These are phyloP conservation scores for Neltuma alba DNA, from an alignment of 306 rosid species.

Conservation along the genomic window DNA sequence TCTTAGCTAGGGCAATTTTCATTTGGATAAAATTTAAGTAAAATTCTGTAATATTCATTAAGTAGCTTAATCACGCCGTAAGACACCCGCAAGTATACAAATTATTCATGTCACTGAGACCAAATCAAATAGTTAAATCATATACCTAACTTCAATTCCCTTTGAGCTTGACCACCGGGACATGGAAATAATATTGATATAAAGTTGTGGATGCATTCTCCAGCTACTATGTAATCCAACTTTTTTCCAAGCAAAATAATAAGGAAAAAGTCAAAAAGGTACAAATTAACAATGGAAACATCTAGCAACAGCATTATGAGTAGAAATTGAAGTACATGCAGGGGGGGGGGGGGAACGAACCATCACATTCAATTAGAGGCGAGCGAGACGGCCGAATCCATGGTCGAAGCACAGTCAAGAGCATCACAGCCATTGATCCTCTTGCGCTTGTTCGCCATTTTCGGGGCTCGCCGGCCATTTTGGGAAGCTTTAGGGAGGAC, in stretches of 20 bases:
- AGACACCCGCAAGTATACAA: too few relatives aligned
- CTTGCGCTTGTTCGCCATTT: constrained; percentile 46
- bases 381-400: constrained; percentile 50
- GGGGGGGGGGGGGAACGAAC: not conserved
- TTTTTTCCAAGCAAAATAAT: not conserved
- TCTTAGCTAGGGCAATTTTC: not conserved
- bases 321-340: not conserved
- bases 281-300: not conserved
- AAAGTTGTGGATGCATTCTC: not conserved
- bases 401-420: constrained; percentile 28
- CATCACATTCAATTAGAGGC: constrained; percentile 43
- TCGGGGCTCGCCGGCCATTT: not conserved
- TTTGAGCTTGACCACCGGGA: too few relatives aligned
- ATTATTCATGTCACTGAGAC: too few relatives aligned
- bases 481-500: constrained; percentile 12
- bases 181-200: not conserved
- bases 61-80: too few relatives aligned
- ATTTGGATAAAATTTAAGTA: not conserved
- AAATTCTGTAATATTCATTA: too few relatives aligned
- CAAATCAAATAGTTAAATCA: too few relatives aligned
- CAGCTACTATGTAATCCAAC: not conserved
- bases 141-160: too few relatives aligned
- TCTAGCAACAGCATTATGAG: not conserved
- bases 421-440: constrained; percentile 9
- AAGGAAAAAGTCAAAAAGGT: not conserved